Base-by-base conservation (phyloP, 371 early-diverging fungal species). In the Lichtheimia hyalospora region DNA sequence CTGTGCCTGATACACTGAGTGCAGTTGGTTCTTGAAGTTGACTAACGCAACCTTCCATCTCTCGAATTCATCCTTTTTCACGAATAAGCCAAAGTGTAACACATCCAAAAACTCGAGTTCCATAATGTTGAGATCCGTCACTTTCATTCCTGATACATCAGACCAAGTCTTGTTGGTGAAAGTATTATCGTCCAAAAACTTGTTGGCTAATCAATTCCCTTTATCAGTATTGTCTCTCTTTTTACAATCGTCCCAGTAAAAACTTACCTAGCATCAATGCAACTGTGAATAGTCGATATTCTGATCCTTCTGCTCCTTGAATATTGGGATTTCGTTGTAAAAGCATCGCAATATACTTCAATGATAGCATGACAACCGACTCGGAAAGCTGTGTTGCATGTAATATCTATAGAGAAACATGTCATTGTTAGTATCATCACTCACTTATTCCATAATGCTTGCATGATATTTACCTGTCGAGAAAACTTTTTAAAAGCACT, bases 251-350 rank as follows among this genome's bases (percentile, higher is more conserved):
- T 20, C 34, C 49, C 18, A 51, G 12, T 25, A 21, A n/a, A 21
- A 5, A n/a, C 23, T 63, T 74, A 78, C 78, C 78, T 24, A 79
- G 65, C 89, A 92, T 90, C 20, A 92, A 67, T 8, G 92, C 89
- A 10, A 91, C 91, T 1, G 89, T 89, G 60, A 92, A 89, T 44
- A 91, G 62, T 49, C 89, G 79, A 62, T 87, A 91, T 67, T 92
- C 92, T 23, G 90, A 89, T 27, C 91, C 92, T 43, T 74, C 85
- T 2, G 84, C 85, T 54, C 85, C 85, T 66, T 85, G 84, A 27
- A 85, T 85, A 44, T 67, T 71, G 0, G 88, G 88, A 56, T 84
- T 84, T 25, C 78, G 79, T 58, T 83, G 82, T 28, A 84, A 62
- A 15, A 87, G 67, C 74, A 83, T 83, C 46, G 84, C 82, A 60